Evolutionary conservation across 495 filamentous ascomycete genomes (phyloP), one percentile per base, ranked within the genome.

Genomic region (Immersiella caudata): DNA sequence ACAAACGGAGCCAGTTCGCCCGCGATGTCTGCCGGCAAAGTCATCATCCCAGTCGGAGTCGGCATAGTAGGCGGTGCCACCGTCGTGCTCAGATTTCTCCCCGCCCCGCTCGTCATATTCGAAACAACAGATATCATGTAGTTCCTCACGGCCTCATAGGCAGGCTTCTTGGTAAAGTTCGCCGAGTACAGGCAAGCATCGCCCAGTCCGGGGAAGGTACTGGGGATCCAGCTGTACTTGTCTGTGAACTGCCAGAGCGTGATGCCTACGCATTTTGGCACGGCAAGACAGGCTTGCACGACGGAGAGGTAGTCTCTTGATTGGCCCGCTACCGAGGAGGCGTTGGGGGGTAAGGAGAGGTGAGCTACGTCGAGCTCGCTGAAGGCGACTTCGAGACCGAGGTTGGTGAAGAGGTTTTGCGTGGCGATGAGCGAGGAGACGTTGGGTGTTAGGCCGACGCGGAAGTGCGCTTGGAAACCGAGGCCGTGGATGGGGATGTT

Each of bases 201-300:
- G 11, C 85, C 85, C 51, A 82, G 71, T 1, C 86, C 85, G 0
- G 78, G 69, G 69, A 88, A 87, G 5, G 80, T 80, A 6, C 21
- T 35, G 14, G 72, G 71, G 24, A 78, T 72, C 86, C 86, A 87
- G 22, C 79, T 83, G 68, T 85, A 85, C 74, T 82, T 80, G 62
- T 89, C 87, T 8, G 81, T 85, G 76, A 84, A 89, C 71, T 88
- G 83, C 87, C 87, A 89, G 52, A 87, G 80, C 5, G 84, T 88
- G 22, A 89, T 76, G 4, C 86, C 88, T 22, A 89, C 80, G 64
- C 88, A 91, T 3, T 74, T 67, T 5, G 72, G 52, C 4, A 82
- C 77, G 21, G 81, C 78, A 25, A 85, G 62, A 67, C 88, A 90
- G 0, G 85, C 83, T 16, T 72, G 75, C 6, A 85, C 82, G 27